Evolutionary conservation across 2,329 filamentous ascomycete genomes (phyloP).

Genomic region (Fusarium kyushuense): DNA sequence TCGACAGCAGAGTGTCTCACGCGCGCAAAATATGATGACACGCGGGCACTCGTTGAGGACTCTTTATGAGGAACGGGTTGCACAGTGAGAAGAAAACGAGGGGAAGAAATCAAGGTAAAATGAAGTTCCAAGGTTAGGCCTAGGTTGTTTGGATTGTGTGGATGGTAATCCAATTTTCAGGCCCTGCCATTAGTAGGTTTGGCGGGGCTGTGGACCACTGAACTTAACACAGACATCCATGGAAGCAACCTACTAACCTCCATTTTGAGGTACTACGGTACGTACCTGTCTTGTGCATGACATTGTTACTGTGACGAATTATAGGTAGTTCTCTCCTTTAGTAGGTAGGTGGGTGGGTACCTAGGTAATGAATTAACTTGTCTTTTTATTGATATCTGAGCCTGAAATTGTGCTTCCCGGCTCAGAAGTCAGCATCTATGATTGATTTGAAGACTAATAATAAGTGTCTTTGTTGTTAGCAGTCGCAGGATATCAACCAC

Average conservation of each 20-base stretch:
- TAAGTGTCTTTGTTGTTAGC: background rate
- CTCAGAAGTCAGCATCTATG: background rate
- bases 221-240: background rate
- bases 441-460: background rate
- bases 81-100: slow-evolving; percentile 27
- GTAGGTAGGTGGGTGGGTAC: too few species aligned
- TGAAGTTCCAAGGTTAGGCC: slow-evolving; percentile 31
- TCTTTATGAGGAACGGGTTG: slow-evolving; percentile 33
- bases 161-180: slow-evolving; percentile 41
- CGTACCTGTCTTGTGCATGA: slow-evolving; percentile 15
- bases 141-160: slow-evolving; percentile 28
- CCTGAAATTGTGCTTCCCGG: background rate
- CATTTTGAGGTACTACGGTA: background rate
- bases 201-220: slow-evolving; percentile 45
- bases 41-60: slow-evolving; percentile 41
- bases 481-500: background rate
- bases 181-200: slow-evolving; percentile 35
- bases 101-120: slow-evolving; percentile 31
- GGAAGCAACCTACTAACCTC: too few species aligned
- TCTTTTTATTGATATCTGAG: background rate
- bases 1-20: slow-evolving; percentile 30
- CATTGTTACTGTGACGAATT: slow-evolving; percentile 7
- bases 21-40: slow-evolving; percentile 39
- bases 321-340: background rate
- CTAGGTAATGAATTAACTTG: background rate